Percentiles rank a stretch among this genome's conserved stretches.
These are phyloP conservation scores for Trichoderma simmonsii DNA, from an alignment of 2,329 filamentous ascomycete genomes.

Conservation along the genomic window DNA sequence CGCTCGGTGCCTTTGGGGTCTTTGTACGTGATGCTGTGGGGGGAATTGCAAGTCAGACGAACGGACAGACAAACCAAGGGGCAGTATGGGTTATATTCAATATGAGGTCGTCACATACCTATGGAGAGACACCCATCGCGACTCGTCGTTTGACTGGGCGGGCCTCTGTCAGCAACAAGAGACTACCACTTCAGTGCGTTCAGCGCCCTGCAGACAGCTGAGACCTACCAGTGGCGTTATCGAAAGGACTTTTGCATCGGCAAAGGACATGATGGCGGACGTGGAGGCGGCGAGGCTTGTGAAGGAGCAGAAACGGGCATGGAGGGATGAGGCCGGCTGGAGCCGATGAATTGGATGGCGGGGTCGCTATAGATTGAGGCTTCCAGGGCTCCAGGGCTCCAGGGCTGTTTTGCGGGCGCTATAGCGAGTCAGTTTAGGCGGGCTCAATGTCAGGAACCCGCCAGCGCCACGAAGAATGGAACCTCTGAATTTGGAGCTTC, in stretches of 20 bases:
- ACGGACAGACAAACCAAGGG: not conserved
- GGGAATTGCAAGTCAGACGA: not conserved
- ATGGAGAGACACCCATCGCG: conserved; percentile 58
- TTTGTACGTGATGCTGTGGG: conserved; percentile 56
- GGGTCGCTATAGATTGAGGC: not conserved
- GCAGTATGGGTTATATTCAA: not conserved
- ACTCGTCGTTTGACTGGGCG: conserved; percentile 47
- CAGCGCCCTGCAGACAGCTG: not conserved
- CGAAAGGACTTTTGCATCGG: conserved; percentile 42
- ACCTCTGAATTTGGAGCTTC: not conserved
- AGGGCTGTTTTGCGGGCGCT: not conserved
- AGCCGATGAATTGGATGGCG: not conserved
- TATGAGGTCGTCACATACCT: conserved; percentile 40
- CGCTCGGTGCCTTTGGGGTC: conserved; percentile 58
- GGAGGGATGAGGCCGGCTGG: not conserved
- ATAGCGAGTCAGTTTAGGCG: not conserved
- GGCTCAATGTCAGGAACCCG: not conserved
- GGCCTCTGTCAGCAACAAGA: not conserved
- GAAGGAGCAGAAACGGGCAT: not conserved
- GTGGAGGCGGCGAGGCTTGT: not conserved
- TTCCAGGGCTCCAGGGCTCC: not conserved
- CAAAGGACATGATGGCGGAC: conserved; percentile 38
- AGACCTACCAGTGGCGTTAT: conserved; percentile 42
- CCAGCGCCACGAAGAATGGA: not conserved
- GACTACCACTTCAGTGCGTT: not conserved